Evolutionary conservation across 1,284 basidiomycete genomes (phyloP).

Genomic region (Anthracocystis walkeri): DNA sequence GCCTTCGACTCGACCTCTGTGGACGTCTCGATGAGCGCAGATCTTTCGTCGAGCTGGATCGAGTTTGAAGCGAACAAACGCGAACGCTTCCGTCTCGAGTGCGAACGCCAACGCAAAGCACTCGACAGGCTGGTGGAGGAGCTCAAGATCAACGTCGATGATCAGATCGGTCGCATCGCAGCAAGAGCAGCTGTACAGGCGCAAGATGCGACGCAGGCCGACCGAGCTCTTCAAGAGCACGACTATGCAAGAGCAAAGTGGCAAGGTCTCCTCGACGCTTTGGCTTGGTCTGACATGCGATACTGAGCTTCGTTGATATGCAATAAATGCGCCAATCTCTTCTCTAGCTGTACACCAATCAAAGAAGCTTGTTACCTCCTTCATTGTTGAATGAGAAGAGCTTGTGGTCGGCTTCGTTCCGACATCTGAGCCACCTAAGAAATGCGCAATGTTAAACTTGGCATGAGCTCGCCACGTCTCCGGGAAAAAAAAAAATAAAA

Average conservation of each 20-base stretch:
- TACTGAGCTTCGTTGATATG: slow-evolving; percentile 14
- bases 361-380: no score
- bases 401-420: not conserved
- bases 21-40: slow-evolving; percentile 39
- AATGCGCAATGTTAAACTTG: not conserved
- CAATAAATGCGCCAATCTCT: no score
- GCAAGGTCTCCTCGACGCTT: slow-evolving; percentile 44
- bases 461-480: not conserved
- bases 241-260: slow-evolving; percentile 26
- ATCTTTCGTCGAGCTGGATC: slow-evolving; percentile 29
- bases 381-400: not conserved
- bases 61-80: slow-evolving; percentile 30
- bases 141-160: slow-evolving; percentile 38
- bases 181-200: slow-evolving; percentile 18
- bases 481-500: no score
- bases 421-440: not conserved
- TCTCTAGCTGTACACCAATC: no score
- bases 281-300: slow-evolving; percentile 38
- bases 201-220: slow-evolving; percentile 27
- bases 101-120: slow-evolving; percentile 36
- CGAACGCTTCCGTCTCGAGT: slow-evolving; percentile 36
- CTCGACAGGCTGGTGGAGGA: slow-evolving; percentile 31
- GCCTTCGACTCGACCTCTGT: slow-evolving; percentile 14
- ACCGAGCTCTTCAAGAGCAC: slow-evolving; percentile 31
- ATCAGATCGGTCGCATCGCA: slow-evolving; percentile 42